Evolutionary conservation across 805 yeast species (phyloP).

Genomic region (Metschnikowia borealis): DNA sequence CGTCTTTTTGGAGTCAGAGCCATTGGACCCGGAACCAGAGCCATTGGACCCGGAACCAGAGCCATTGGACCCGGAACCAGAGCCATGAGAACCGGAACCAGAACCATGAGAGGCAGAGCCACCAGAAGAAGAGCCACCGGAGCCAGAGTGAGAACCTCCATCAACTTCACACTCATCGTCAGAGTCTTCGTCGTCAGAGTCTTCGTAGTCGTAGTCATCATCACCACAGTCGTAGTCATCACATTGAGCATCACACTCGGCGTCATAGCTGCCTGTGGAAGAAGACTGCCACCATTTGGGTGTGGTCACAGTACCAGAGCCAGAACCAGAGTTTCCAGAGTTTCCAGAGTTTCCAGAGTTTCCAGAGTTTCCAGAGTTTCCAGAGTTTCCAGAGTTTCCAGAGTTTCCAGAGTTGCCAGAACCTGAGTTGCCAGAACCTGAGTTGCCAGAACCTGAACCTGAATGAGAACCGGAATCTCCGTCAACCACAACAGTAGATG

Average conservation of each 20-base stretch:
- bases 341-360: background rate
- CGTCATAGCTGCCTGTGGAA: slow-evolving; percentile 11
- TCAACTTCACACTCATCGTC: slow-evolving; percentile 8
- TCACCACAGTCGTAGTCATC: slow-evolving; percentile 17
- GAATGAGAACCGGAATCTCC: slow-evolving; percentile 6
- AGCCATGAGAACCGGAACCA: slow-evolving; percentile 4
- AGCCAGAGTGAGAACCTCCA: slow-evolving; percentile 2
- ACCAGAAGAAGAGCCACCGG: background rate
- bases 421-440: background rate
- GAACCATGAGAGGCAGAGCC: background rate
- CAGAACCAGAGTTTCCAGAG: background rate
- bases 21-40: slow-evolving; percentile 5
- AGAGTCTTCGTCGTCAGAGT: slow-evolving; percentile 13
- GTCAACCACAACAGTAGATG: slow-evolving; percentile 6
- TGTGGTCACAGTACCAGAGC: slow-evolving; percentile 6
- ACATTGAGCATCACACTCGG: slow-evolving; percentile 15
- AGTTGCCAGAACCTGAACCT: background rate
- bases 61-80: slow-evolving; percentile 1
- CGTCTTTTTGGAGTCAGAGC: slow-evolving; percentile 4
- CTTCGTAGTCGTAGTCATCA: slow-evolving; percentile 17
- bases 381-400: background rate
- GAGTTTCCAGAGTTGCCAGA: slow-evolving; percentile 2
- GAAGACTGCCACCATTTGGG: slow-evolving; percentile 15
- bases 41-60: slow-evolving; percentile 2
- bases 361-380: background rate